These are phyloP conservation scores for Ophiostoma himal-ulmi DNA, from an alignment of 2,329 filamentous ascomycete genomes.

Conservation along the genomic window DNA sequence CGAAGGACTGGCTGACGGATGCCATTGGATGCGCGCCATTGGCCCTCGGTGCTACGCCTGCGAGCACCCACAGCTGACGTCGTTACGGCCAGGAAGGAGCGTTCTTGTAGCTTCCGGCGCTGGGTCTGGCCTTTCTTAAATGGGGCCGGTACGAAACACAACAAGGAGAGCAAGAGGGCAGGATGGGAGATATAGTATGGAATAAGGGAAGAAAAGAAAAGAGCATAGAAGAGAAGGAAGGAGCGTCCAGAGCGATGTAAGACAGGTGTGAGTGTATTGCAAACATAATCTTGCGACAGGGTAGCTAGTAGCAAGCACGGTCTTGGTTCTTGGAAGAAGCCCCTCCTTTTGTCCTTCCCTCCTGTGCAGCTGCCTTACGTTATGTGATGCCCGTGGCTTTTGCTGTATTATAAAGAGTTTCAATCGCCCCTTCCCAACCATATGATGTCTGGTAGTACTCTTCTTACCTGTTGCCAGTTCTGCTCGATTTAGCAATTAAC, in stretches of 20 bases:
- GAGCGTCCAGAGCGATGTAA: not conserved
- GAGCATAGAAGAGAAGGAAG: not conserved
- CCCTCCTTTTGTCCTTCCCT: slow-evolving; percentile 18
- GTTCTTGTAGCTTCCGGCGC: slow-evolving; percentile 12
- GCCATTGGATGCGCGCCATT: slow-evolving; percentile 15
- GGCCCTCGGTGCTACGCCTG: not conserved
- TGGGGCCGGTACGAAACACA: slow-evolving; percentile 10
- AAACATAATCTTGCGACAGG: not conserved
- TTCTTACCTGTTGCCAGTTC: not conserved
- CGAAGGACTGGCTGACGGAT: slow-evolving; percentile 5
- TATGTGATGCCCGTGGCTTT: not conserved
- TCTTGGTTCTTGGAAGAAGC: slow-evolving; percentile 13
- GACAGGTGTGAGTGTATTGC: slow-evolving; percentile 4
- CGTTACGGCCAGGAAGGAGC: slow-evolving; percentile 9
- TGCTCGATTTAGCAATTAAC: slow-evolving; percentile 11
- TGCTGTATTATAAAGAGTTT: slow-evolving; percentile 16
- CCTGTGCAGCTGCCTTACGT: not conserved
- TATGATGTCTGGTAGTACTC: not conserved
- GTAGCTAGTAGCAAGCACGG: not conserved
- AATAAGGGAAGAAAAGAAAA: not conserved
- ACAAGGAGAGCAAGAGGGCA: not conserved
- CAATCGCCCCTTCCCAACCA: not conserved
- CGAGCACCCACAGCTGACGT: slow-evolving; percentile 12
- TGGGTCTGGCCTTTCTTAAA: slow-evolving; percentile 16
- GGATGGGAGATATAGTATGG: not conserved